phyloP scores from a whole-genome alignment of 2,329 filamentous ascomycete genomes.

The Microthyrium microscopicum region DNA sequence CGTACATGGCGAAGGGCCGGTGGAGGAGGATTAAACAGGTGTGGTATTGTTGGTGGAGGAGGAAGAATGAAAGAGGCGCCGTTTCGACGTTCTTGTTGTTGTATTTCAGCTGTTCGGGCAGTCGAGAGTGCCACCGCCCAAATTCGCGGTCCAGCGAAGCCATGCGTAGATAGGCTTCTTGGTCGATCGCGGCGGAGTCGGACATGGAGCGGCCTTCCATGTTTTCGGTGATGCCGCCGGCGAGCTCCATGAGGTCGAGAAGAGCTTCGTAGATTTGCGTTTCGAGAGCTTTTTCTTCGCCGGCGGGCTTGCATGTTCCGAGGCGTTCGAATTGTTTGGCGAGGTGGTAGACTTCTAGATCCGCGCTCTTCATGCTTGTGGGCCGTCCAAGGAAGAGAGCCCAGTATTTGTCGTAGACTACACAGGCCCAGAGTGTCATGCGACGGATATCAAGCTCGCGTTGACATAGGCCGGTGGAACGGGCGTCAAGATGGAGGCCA shows the following conservation, averaged over 20 bases:
- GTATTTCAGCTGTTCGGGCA: constrained; percentile 29
- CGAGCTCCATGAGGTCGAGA: constrained; percentile 39
- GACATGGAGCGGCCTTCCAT: constrained; percentile 18
- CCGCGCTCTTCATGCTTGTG: constrained; percentile 35
- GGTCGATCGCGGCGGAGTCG: constrained; percentile 23
- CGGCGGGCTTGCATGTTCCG: constrained; percentile 21
- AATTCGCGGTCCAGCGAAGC: constrained; percentile 36
- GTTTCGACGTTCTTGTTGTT: constrained; percentile 19
- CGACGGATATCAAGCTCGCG: constrained; percentile 32
- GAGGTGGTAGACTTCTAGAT: constrained; percentile 32
- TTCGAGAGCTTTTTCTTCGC: constrained; percentile 17
- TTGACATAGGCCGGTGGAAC: constrained; percentile 26
- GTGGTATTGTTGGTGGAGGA: constrained; percentile 40
- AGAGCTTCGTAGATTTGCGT: constrained; percentile 34
- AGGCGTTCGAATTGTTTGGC: constrained; percentile 30
- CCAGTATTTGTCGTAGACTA: constrained; percentile 39
- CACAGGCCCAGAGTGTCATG: constrained; percentile 35
- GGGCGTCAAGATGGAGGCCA: constrained; percentile 32
- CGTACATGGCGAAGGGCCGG: constrained; percentile 36
- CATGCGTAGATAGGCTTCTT: constrained; percentile 33
- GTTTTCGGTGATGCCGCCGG: constrained; percentile 34
- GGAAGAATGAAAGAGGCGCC: constrained; percentile 29
- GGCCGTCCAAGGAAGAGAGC: constrained; percentile 38
- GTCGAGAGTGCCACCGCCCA: constrained; percentile 36
- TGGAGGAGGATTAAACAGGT: constrained; percentile 36